Base-by-base conservation (phyloP, 495 filamentous ascomycete species). In the Aspergillus steynii region DNA sequence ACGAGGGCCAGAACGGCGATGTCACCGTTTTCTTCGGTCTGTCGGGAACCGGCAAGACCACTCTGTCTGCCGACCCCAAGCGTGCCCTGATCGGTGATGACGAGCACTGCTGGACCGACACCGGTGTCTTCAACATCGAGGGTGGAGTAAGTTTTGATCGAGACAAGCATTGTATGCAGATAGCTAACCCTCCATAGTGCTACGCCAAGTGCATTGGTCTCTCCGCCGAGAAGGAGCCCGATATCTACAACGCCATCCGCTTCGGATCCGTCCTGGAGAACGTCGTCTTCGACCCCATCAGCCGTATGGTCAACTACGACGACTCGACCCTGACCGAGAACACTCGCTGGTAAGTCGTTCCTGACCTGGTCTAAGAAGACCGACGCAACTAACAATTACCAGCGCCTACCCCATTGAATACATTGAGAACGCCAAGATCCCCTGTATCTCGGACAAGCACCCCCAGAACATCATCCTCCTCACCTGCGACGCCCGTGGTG, bases 21-120 rank as follows among this genome's bases (percentile, higher is more conserved):
- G 92, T 97, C 50, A 97, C 95, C 20, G 91, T 99, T 66, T 99
- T 99, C 89, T 99, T 99, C 81, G 95, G 95, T 72, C 89, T 99
- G 55, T 99, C 95, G 20, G 95, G 95, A 66, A 99, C 95, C 52
- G 95, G 95, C 77, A 99, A 99, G 88, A 99, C 95, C 55, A 99
- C 95, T 29, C 83, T 99, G 53, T 98, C 95, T 59, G 95, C 95
- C 52, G 95, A 99, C 73, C 91, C 92, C 73, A 96, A 98, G 82
- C 92, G 95, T 74, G 88, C 90, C 59, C 79, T 99, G 63, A 99
- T 99, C 67, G 95, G 95, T 78, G 95, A 99, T 68, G 95, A 99
- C 77, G 95, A 99, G 87, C 95, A 99, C 85, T 97, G 93, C 88
- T 99, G 95, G 95, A 93, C 89, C 68, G 95, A 99, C 74, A 85